These are phyloP conservation scores for Candida awuae DNA, from an alignment of 805 yeast species.

Conservation along the genomic window DNA sequence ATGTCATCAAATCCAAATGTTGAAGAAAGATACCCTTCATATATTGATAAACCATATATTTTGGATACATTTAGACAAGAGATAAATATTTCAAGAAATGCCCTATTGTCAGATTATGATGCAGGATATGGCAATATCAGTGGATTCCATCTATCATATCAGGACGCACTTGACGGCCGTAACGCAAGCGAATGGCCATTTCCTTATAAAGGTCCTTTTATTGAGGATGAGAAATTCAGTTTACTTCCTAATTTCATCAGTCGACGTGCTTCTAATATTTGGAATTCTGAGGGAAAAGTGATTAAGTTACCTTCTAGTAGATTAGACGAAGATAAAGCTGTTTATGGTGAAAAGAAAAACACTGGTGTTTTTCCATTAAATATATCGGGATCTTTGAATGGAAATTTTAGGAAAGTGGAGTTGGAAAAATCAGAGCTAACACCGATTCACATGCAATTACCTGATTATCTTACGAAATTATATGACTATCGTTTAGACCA, in stretches of 20 bases:
- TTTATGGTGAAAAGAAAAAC: slow-evolving; percentile 19
- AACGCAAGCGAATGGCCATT: slow-evolving; percentile 52
- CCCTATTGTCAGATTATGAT: slow-evolving; percentile 35
- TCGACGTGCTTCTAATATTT: slow-evolving; percentile 39
- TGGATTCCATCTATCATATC: slow-evolving; percentile 61
- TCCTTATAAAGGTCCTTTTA: slow-evolving; percentile 32
- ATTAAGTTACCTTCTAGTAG: slow-evolving; percentile 10
- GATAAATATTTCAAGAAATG: slow-evolving; percentile 25
- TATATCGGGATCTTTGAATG: slow-evolving; percentile 41
- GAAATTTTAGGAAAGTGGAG: slow-evolving; percentile 26
- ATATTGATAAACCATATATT: slow-evolving; percentile 18
- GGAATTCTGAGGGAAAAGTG: slow-evolving; percentile 36
- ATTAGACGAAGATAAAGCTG: slow-evolving; percentile 11
- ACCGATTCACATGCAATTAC: slow-evolving; percentile 26
- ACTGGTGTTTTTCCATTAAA: slow-evolving; percentile 31
- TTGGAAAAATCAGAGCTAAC: slow-evolving; percentile 2
- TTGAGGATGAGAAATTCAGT: slow-evolving; percentile 44
- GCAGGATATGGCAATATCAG: slow-evolving; percentile 64
- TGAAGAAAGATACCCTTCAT: slow-evolving; percentile 24
- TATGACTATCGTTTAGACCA: slow-evolving; percentile 17
- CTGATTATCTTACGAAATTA: slow-evolving; percentile 21
- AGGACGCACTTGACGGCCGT: slow-evolving; percentile 42
- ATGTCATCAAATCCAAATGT: slow-evolving; percentile 34
- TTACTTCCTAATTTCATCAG: slow-evolving; percentile 55
- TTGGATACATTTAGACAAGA: slow-evolving; percentile 32